These are phyloP conservation scores for Zygosaccharomyces pseudobailii DNA, from an alignment of 1,139 yeast genomes.

Conservation along the genomic window DNA sequence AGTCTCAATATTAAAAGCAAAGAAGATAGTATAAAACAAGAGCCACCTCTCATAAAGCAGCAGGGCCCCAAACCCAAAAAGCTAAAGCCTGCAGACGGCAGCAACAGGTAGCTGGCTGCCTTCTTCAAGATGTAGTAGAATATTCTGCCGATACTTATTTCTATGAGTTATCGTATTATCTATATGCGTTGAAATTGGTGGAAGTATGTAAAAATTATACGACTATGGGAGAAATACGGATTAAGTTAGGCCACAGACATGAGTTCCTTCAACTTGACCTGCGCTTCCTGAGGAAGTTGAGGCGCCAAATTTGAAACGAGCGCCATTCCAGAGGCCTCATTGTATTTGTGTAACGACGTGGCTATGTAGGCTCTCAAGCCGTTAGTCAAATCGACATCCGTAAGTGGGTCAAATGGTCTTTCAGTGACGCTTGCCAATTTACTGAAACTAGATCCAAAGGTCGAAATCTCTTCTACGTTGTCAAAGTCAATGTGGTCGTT, in stretches of 20 bases:
- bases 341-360: constrained; percentile 32
- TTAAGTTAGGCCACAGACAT: constrained; percentile 6
- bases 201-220: background rate
- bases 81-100: constrained; percentile 5
- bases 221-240: background rate
- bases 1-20: constrained; percentile 3
- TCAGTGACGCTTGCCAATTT: constrained; percentile 59
- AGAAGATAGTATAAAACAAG: constrained; percentile 1
- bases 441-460: constrained; percentile 85
- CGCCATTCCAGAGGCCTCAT: constrained; percentile 24
- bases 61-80: constrained; percentile 11
- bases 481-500: constrained; percentile 39
- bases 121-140: background rate
- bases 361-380: constrained; percentile 38
- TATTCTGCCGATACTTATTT: background rate
- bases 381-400: constrained; percentile 41
- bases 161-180: background rate
- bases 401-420: constrained; percentile 66
- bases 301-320: constrained; percentile 32
- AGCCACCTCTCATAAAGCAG: constrained; percentile 7
- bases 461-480: constrained; percentile 38
- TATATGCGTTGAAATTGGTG: background rate
- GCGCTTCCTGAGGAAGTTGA: constrained; percentile 38
- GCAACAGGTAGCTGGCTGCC: background rate
- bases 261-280: constrained; percentile 34